These are phyloP conservation scores for Ascoidea tarda DNA, from an alignment of 805 yeast genomes.

Conservation along the genomic window DNA sequence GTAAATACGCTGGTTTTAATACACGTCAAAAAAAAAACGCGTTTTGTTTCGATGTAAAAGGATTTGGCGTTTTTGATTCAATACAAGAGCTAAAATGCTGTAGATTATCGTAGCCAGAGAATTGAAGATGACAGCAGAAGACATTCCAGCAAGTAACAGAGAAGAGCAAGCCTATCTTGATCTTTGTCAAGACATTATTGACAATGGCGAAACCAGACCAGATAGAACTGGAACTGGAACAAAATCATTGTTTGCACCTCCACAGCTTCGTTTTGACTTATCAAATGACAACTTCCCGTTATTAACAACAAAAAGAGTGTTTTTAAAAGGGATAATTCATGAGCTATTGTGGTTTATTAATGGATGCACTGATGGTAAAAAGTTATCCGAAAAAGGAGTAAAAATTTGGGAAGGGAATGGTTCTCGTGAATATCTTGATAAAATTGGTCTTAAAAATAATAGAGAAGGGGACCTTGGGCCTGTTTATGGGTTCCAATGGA, in stretches of 20 bases:
- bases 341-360: slow-evolving; percentile 88
- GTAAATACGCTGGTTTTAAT: background rate
- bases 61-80: background rate
- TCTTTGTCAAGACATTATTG: slow-evolving; percentile 61
- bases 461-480: slow-evolving; percentile 96
- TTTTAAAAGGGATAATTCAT: slow-evolving; percentile 74
- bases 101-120: background rate
- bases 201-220: slow-evolving; percentile 80
- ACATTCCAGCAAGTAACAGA: slow-evolving; percentile 15
- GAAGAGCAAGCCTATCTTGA: slow-evolving; percentile 85
- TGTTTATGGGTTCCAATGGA: slow-evolving; percentile 98
- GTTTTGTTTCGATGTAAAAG: background rate
- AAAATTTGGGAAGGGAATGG: slow-evolving; percentile 99
- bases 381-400: slow-evolving; percentile 71
- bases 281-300: slow-evolving; percentile 68
- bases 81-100: slow-evolving; percentile 2
- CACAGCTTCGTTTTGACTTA: slow-evolving; percentile 76
- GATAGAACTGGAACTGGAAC: slow-evolving; percentile 99
- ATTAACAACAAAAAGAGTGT: slow-evolving; percentile 85
- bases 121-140: slow-evolving; percentile 1
- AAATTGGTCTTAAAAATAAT: slow-evolving; percentile 64
- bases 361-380: slow-evolving; percentile 82
- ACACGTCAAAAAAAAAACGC: background rate
- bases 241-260: slow-evolving; percentile 82
- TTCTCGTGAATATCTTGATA: slow-evolving; percentile 78